Base-by-base conservation (phyloP, 495 filamentous ascomycete species). In the Aspergillus funiculosus region DNA sequence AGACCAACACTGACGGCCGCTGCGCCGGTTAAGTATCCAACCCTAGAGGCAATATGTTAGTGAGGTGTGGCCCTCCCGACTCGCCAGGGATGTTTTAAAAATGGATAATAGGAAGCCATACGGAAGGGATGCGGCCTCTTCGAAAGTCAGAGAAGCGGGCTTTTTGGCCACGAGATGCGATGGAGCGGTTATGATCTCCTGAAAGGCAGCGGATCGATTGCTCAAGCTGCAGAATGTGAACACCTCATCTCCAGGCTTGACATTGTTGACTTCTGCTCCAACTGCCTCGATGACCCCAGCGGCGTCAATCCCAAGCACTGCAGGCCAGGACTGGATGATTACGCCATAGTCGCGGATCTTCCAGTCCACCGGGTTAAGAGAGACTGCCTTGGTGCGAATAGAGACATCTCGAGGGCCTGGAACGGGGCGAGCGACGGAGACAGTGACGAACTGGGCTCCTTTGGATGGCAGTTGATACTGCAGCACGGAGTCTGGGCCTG, bases 71-170 rank as follows among this genome's bases (percentile, higher is more conserved):
- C 8, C 3, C 14, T 18, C 4, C 9, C 4, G 19, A 25, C 21
- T 26, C 10, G 22, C 24, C 38, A 18, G 13, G 22, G 21, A 15
- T 19, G 18, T 14, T n/a, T n/a, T n/a, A n/a, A n/a, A n/a, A n/a
- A n/a, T n/a, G n/a, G 17, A 15, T 13, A 14, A 15, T 9, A 15
- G 9, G 36, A 13, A 25, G 21, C 8, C 36, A 24, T n/a, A 39
- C 36, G 36, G 36, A 24, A 39, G 36, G 9, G 36, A 17, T 9
- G 36, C 36, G 10, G 36, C 36, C 36, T 39, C 36, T 11, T 6
- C 21, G 13, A 20, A 39, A 4, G 6, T 20, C 10, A 39, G n/a
- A 25, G n/a, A 5, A 11, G 36, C 4, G 4, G 36, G 36, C 21
- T 39, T 39, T n/a, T 20, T 25, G 18, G 15, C 36, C 0, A 39